Base-by-base conservation (phyloP, 352 stramenopile genomes). In the Blastocystis sp. region DNA sequence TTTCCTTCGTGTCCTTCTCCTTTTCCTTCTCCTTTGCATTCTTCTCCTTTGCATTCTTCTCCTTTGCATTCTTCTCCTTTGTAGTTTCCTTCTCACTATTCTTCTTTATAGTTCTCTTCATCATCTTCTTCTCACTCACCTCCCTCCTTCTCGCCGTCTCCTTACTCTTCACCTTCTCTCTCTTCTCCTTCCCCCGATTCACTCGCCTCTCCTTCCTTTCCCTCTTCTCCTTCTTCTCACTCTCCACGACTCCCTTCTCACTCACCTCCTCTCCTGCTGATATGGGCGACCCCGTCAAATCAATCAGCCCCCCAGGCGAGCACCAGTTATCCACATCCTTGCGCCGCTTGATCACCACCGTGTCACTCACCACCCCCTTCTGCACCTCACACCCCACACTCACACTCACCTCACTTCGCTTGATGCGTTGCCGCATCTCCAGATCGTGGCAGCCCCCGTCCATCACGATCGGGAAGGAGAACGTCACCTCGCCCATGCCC, bases 51-150 rank as follows among this genome's bases (percentile, higher is more conserved):
- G 28, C 28, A 34, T 34, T 34, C 28, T 24, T 0, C 7, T 59
- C 63, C 63, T 80, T 87, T 48, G 17, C 28, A 34, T 34, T 34
- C 28, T 24, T 0, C 7, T 59, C 63, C 63, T 80, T 87, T 48
- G 17, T 74, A 1, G 21, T 80, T 0, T 79, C 59, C 10, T 76
- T 76, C 57, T 43, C 61, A 17, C 11, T 43, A 9, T 87, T 74
- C 52, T 87, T 76, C 61, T 34, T 38, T 24, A 43, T 87, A 9
- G 21, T 74, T 28, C 43, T 79, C 10, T 78, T 61, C 77, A 45
- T 76, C 60, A n/a, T 74, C 59, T 87, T 42, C 61, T 68, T 43
- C 34, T 40, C 77, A 42, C 24, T 87, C 54, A 14, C 54, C 10
- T n/a, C 76, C 3, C 76, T 19, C 11, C 21, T 34, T 74, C 24